Percentiles rank a stretch among this genome's conserved stretches.
Conservation (phyloP, 2,329 filamentous ascomycete species). For the Curvularia sp. region DNA sequence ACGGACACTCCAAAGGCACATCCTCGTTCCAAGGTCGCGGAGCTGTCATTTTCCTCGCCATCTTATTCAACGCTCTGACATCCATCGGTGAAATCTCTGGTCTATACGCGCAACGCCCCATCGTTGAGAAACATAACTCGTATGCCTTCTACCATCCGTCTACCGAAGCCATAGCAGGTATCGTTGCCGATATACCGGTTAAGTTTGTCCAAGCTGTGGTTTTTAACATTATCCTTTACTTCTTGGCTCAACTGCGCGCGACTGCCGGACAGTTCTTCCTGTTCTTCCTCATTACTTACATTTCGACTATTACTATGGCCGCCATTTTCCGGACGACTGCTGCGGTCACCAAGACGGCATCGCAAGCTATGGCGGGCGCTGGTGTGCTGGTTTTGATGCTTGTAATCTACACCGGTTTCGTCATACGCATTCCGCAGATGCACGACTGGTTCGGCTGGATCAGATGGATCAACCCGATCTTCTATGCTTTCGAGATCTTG, state of each 20-base stretch:
- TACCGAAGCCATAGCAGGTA: slow-evolving; percentile 81
- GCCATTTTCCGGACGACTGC: slow-evolving; percentile 83
- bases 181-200: slow-evolving; percentile 83
- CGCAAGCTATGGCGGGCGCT: slow-evolving; percentile 63
- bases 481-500: slow-evolving; percentile 79
- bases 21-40: slow-evolving; percentile 62
- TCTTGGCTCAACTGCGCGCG: slow-evolving; percentile 79
- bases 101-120: slow-evolving; percentile 82
- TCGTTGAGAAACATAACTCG: slow-evolving; percentile 85
- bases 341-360: slow-evolving; percentile 71
- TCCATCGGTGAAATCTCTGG: slow-evolving; percentile 61
- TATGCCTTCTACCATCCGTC: slow-evolving; percentile 90
- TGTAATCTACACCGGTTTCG: slow-evolving; percentile 72
- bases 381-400: slow-evolving; percentile 67
- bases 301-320: slow-evolving; percentile 72
- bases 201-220: slow-evolving; percentile 73
- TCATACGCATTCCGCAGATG: slow-evolving; percentile 69
- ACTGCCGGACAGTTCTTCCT: slow-evolving; percentile 81
- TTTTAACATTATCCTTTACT: slow-evolving; percentile 84
- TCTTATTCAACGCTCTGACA: slow-evolving; percentile 65
- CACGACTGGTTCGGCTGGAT: slow-evolving; percentile 51
- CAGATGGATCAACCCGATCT: slow-evolving; percentile 73
- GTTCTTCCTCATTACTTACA: slow-evolving; percentile 67
- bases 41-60: slow-evolving; percentile 65
- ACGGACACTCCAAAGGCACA: slow-evolving; percentile 58